Conservation (phyloP, 2,329 filamentous ascomycete species). For the Fusarium paranaense region DNA sequence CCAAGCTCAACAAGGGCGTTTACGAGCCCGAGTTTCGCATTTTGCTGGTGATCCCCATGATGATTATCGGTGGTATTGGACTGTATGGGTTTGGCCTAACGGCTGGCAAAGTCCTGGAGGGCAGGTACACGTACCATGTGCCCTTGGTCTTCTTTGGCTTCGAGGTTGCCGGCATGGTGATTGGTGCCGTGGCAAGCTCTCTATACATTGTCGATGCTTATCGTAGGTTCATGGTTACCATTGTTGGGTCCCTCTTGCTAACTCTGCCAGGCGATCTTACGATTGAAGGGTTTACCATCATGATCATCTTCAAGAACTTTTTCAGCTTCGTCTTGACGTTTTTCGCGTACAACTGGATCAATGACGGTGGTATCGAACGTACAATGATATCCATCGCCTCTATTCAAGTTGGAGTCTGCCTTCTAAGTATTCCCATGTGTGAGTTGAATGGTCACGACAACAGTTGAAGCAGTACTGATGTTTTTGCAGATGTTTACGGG, state of each 20-base stretch:
- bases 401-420: constrained; percentile 82
- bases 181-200: constrained; percentile 86
- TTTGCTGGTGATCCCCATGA: constrained; percentile 83
- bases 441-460: constrained; percentile 72
- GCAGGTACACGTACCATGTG: constrained; percentile 75
- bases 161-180: constrained; percentile 90
- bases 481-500: constrained; percentile 75
- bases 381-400: constrained; percentile 78
- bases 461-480: neutral
- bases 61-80: constrained; percentile 81
- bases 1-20: constrained; percentile 79
- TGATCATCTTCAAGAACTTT: constrained; percentile 94
- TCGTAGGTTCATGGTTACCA: constrained; percentile 63
- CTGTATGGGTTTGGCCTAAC: constrained; percentile 88
- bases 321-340: constrained; percentile 90
- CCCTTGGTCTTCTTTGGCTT: constrained; percentile 86
- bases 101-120: constrained; percentile 65
- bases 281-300: constrained; percentile 88
- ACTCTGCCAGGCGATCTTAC: constrained; percentile 74
- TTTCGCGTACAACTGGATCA: constrained; percentile 86
- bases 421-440: constrained; percentile 82
- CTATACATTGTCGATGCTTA: constrained; percentile 95
- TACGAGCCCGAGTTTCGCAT: constrained; percentile 95
- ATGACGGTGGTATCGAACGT: constrained; percentile 68
- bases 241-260: neutral